Evolutionary conservation across 495 filamentous ascomycete genomes (phyloP).

Genomic region (Aspergillus diversus): DNA sequence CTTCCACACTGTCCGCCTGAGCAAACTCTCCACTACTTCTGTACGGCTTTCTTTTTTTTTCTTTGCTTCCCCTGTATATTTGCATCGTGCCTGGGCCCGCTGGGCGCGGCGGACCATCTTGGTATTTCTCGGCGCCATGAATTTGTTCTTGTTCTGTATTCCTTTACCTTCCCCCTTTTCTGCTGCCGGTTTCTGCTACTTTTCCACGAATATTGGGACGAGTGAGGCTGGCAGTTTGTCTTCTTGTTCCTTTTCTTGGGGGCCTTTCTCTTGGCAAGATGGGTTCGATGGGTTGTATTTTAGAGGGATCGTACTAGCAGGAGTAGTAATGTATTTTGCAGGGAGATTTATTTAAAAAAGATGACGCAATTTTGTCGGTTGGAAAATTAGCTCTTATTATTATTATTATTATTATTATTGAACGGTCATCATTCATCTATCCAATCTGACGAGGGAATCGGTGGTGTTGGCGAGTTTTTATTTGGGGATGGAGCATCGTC

Average conservation of each 20-base stretch:
- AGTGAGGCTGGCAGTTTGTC: slow-evolving; percentile 14
- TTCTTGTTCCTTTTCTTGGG: slow-evolving; percentile 12
- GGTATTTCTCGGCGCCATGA: slow-evolving; percentile 47
- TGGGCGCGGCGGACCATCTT: slow-evolving; percentile 31
- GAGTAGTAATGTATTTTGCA: background rate
- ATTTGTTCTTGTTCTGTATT: slow-evolving; percentile 23
- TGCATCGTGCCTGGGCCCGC: slow-evolving; percentile 32
- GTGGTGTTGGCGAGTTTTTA: too few species aligned
- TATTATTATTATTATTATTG: too few species aligned
- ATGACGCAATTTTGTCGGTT: background rate
- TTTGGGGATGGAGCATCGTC: background rate
- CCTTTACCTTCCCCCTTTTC: slow-evolving; percentile 5
- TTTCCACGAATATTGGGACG: slow-evolving; percentile 2
- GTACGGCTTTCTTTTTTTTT: slow-evolving; percentile 18
- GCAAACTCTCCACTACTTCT: slow-evolving; percentile 33
- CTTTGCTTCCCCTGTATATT: slow-evolving; percentile 32
- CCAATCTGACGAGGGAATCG: too few species aligned
- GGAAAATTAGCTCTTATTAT: background rate
- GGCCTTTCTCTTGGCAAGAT: slow-evolving; percentile 2
- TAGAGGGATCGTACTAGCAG: slow-evolving; percentile 20
- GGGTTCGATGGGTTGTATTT: slow-evolving; percentile 21
- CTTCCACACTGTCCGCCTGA: slow-evolving; percentile 14
- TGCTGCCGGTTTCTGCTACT: background rate
- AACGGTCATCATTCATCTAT: too few species aligned
- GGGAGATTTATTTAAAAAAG: slow-evolving; percentile 2